phyloP scores from a whole-genome alignment of 1,284 basidiomycete genomes.

The Inonotus hispidus region DNA sequence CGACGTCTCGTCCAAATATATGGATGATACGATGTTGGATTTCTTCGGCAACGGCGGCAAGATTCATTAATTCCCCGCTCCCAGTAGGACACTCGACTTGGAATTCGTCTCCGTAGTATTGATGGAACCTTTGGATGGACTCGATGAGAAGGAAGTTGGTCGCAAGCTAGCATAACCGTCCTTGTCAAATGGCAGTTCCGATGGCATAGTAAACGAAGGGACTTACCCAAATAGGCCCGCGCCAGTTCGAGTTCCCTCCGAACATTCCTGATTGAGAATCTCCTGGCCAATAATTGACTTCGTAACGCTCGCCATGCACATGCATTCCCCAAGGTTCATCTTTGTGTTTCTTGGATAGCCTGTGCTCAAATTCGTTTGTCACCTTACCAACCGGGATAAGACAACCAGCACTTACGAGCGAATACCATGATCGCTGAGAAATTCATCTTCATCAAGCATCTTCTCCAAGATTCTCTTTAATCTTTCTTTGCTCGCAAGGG shows the following conservation, averaged over 20 bases:
- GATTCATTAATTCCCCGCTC: slow-evolving; percentile 92
- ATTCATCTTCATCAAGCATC: slow-evolving; percentile 96
- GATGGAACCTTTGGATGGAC: slow-evolving; percentile 93
- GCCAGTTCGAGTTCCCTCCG: slow-evolving; percentile 97
- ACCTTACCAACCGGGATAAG: background rate
- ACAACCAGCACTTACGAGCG: slow-evolving; percentile 64
- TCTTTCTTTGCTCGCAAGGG: slow-evolving; percentile 88
- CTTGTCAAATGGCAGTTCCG: background rate
- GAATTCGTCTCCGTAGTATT: slow-evolving; percentile 88
- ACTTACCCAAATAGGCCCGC: slow-evolving; percentile 72
- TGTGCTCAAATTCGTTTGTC: slow-evolving; percentile 27
- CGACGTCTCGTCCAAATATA: slow-evolving; percentile 87
- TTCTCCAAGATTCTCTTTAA: slow-evolving; percentile 86
- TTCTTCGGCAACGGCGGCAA: slow-evolving; percentile 91
- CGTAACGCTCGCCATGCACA: slow-evolving; percentile 87
- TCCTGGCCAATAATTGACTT: slow-evolving; percentile 96
- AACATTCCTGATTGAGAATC: slow-evolving; percentile 98
- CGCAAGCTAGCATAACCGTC: slow-evolving; percentile 64
- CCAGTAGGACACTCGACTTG: slow-evolving; percentile 92
- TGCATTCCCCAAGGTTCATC: slow-evolving; percentile 93
- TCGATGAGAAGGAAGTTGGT: slow-evolving; percentile 94
- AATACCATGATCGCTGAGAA: slow-evolving; percentile 91
- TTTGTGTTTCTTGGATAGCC: slow-evolving; percentile 85
- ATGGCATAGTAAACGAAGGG: background rate
- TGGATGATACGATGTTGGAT: slow-evolving; percentile 97